These are phyloP conservation scores for Cystobasidium slooffiae DNA, from an alignment of 1,284 basidiomycete species.

Conservation along the genomic window DNA sequence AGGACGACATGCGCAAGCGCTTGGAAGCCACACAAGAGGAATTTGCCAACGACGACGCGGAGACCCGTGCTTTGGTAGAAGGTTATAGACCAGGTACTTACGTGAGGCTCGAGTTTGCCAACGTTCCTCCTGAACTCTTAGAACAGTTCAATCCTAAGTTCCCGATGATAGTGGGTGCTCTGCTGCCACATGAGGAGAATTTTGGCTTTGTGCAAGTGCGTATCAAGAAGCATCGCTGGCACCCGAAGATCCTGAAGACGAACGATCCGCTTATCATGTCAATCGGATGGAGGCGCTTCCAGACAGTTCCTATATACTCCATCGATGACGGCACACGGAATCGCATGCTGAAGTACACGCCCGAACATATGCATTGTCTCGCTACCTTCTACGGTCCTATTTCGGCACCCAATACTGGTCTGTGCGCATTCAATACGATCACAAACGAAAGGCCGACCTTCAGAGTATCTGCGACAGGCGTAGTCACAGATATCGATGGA, in stretches of 20 bases:
- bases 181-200: slow-evolving; percentile 87
- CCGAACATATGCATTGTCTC: slow-evolving; percentile 98
- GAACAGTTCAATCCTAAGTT: slow-evolving; percentile 90
- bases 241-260: slow-evolving; percentile 87
- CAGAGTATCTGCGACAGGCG: slow-evolving; percentile 89
- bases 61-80: slow-evolving; percentile 80
- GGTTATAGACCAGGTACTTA: slow-evolving; percentile 92
- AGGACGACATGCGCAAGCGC: slow-evolving; percentile 87
- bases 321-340: slow-evolving; percentile 96
- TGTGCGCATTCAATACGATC: slow-evolving; percentile 94
- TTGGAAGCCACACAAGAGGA: slow-evolving; percentile 82
- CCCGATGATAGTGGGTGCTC: slow-evolving; percentile 89
- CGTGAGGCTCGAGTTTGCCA: slow-evolving; percentile 83
- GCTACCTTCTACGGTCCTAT: slow-evolving; percentile 96
- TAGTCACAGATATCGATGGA: slow-evolving; percentile 89
- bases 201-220: slow-evolving; percentile 94
- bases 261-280: slow-evolving; percentile 97
- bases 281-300: slow-evolving; percentile 94
- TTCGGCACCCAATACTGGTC: slow-evolving; percentile 89
- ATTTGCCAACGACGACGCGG: slow-evolving; percentile 78
- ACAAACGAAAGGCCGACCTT: slow-evolving; percentile 72
- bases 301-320: slow-evolving; percentile 91
- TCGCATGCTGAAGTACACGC: slow-evolving; percentile 99
- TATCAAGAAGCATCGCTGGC: slow-evolving; percentile 97
- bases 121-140: slow-evolving; percentile 88